Percentiles rank a stretch among this genome's conserved stretches.
Conservation (phyloP, 352 stramenopile genomes). For the Thalassiosira mediterranea region DNA sequence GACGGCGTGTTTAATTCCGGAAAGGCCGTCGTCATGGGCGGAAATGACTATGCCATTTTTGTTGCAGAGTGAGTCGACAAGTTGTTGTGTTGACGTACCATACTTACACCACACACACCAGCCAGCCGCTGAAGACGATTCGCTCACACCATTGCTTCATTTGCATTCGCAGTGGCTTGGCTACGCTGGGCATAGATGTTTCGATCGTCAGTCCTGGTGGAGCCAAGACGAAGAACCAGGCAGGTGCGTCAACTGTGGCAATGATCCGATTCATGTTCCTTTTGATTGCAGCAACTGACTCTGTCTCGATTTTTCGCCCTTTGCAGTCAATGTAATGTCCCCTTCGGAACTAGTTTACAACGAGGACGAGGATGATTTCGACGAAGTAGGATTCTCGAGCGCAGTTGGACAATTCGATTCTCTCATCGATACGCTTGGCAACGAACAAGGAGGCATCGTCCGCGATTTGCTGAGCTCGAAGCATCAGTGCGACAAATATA, state of each 20-base stretch:
- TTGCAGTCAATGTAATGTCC: conserved; percentile 54
- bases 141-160: too few relatives aligned
- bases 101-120: background rate
- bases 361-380: conserved; percentile 35
- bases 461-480: conserved; percentile 55
- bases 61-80: too few relatives aligned
- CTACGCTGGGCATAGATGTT: conserved; percentile 64
- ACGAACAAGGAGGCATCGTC: conserved; percentile 65
- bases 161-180: too few relatives aligned
- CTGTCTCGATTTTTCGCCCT: conserved; percentile 6
- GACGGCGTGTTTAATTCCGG: conserved; percentile 45
- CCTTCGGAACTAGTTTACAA: conserved; percentile 45
- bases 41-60: conserved; percentile 72
- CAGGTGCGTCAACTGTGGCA: too few relatives aligned
- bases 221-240: conserved; percentile 46
- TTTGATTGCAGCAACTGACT: conserved; percentile 31
- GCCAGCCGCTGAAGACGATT: conserved; percentile 19
- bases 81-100: conserved; percentile 32
- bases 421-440: conserved; percentile 76
- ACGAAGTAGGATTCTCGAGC: conserved; percentile 68
- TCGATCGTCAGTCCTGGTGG: conserved; percentile 63
- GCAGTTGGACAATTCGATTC: conserved; percentile 75
- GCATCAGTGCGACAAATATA: conserved; percentile 76
- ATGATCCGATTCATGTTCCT: too few relatives aligned
- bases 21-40: conserved; percentile 69